A percentile compares a stretch with the other conserved stretches of the same genome.
Evolutionary conservation across 2,329 filamentous ascomycete species (phyloP).

Genomic region (Colletotrichum trifolii): DNA sequence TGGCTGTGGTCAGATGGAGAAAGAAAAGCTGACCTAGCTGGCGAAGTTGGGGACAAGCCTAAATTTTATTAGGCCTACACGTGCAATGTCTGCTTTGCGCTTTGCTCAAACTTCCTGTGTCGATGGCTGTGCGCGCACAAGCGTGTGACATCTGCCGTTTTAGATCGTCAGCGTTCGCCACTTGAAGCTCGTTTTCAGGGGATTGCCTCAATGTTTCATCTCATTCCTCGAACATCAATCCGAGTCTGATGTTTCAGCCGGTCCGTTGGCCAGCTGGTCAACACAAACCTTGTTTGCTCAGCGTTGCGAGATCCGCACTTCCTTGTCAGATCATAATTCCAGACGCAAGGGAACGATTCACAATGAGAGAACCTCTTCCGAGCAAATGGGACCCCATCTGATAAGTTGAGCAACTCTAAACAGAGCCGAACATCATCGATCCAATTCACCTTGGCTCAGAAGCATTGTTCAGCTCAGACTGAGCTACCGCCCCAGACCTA

Average conservation of each 20-base stretch:
- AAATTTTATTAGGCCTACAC: conserved; percentile 18
- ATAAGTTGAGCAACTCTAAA: too few relatives aligned
- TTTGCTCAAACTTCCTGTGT: background rate
- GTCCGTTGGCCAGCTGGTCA: background rate
- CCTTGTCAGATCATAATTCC: too few relatives aligned
- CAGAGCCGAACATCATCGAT: too few relatives aligned
- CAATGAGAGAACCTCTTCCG: too few relatives aligned
- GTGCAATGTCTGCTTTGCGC: background rate
- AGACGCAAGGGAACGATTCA: too few relatives aligned
- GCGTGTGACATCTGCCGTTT: conserved; percentile 27
- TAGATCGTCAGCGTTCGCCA: background rate
- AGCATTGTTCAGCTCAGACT: too few relatives aligned
- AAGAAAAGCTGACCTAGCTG: accelerated
- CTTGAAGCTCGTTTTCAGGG: background rate
- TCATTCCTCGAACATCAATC: background rate
- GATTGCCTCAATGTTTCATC: conserved; percentile 20
- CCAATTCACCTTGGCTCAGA: too few relatives aligned
- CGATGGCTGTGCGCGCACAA: conserved; percentile 6
- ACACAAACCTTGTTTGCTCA: background rate
- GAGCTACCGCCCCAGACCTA: too few relatives aligned
- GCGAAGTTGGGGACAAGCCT: background rate
- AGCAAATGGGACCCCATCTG: too few relatives aligned
- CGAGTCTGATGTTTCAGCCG: conserved; percentile 14
- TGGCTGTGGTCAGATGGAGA: conserved; percentile 10
- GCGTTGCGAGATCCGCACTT: too few relatives aligned